phyloP scores from a whole-genome alignment of 805 yeast species.

The Barnettozyma vustinii region DNA sequence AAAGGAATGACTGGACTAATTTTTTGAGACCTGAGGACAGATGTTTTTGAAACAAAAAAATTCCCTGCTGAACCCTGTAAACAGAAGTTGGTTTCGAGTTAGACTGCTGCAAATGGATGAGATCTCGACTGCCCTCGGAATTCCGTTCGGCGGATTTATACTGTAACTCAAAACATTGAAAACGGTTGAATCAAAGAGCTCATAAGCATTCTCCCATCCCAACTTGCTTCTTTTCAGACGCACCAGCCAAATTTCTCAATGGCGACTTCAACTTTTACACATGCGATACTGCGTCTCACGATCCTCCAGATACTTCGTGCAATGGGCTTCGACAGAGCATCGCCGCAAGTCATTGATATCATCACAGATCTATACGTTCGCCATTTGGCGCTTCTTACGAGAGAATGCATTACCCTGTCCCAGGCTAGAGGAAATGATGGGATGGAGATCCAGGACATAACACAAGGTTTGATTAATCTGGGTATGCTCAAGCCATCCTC shows the following conservation, averaged over 20 bases:
- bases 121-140: not conserved
- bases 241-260: not conserved
- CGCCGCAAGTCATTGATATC: conserved; percentile 64
- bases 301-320: conserved; percentile 52
- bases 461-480: conserved; percentile 61
- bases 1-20: not conserved
- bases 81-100: not conserved
- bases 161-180: not conserved
- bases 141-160: not conserved
- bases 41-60: not conserved
- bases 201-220: not conserved
- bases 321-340: conserved; percentile 77
- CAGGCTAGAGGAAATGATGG: conserved; percentile 41
- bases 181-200: not conserved
- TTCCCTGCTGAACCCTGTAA: not conserved
- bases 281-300: conserved; percentile 1
- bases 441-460: conserved; percentile 58
- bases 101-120: not conserved
- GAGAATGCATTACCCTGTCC: conserved; percentile 40
- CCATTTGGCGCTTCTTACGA: conserved; percentile 50
- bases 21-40: not conserved
- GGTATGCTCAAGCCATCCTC: conserved; percentile 59
- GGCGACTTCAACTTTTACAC: not conserved
- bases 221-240: not conserved
- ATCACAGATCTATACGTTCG: conserved; percentile 73